These are phyloP conservation scores for Ganoderma leucocontextum DNA, from an alignment of 1,284 basidiomycete species.

Conservation along the genomic window DNA sequence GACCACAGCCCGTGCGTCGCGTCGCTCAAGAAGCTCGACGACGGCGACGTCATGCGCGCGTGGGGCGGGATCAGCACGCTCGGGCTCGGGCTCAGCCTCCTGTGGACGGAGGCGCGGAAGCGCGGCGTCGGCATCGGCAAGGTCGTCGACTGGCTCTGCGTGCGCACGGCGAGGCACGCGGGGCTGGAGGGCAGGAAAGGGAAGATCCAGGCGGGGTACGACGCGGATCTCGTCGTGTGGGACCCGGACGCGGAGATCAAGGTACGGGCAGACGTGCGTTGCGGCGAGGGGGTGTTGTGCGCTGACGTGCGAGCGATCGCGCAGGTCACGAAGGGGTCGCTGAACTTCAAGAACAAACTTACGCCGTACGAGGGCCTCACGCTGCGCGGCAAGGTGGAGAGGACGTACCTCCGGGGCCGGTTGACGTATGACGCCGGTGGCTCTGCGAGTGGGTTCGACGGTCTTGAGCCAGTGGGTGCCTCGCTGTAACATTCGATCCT, in stretches of 20 bases:
- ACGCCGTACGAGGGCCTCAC: constrained; percentile 85
- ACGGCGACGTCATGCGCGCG: constrained; percentile 84
- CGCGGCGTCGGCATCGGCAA: constrained; percentile 66
- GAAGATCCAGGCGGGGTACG: constrained; percentile 71
- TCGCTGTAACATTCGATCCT: constrained; percentile 35
- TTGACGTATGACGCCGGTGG: constrained; percentile 63
- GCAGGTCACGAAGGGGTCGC: constrained; percentile 74
- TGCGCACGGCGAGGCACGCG: constrained; percentile 79
- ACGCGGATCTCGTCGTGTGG: constrained; percentile 90
- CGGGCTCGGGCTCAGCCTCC: constrained; percentile 84
- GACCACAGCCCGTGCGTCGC: constrained; percentile 93
- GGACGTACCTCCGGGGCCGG: constrained; percentile 81
- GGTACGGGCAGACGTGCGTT: constrained; percentile 47
- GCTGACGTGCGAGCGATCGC: background rate
- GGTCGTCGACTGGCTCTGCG: constrained; percentile 79
- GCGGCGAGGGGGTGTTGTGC: background rate
- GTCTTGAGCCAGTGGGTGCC: constrained; percentile 42
- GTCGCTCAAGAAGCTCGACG: constrained; percentile 82
- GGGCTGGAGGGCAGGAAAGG: constrained; percentile 79
- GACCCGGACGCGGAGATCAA: constrained; percentile 73
- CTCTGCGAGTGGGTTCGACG: constrained; percentile 44
- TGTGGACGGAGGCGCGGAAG: constrained; percentile 83
- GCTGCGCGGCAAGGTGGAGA: constrained; percentile 75
- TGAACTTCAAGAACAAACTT: constrained; percentile 93
- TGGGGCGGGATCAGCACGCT: constrained; percentile 95